Percentiles rank a stretch among this genome's conserved stretches.
These are phyloP conservation scores for Gyrodon lividus DNA, from an alignment of 768 basidiomycete species.

Conservation along the genomic window DNA sequence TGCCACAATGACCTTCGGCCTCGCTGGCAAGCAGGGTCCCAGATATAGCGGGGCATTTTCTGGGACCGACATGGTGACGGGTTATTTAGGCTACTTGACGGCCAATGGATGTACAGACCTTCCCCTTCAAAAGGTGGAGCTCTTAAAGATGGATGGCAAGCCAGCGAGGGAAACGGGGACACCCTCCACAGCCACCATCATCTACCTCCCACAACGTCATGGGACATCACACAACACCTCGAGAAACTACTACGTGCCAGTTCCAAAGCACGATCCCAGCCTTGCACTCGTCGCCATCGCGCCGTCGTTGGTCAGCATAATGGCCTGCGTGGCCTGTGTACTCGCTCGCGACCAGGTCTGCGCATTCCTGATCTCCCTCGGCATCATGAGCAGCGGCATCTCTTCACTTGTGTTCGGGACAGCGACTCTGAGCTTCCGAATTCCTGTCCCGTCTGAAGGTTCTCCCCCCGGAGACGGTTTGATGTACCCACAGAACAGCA, in stretches of 20 bases:
- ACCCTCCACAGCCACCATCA: conserved; percentile 12
- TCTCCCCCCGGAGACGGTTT: conserved; percentile 33
- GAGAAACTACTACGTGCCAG: conserved; percentile 5
- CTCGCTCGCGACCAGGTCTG: conserved; percentile 24
- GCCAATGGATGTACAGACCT: conserved; percentile 1
- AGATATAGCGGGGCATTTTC: conserved; percentile 74
- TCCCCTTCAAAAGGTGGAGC: not conserved
- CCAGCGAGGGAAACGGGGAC: conserved; percentile 16
- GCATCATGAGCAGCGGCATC: conserved; percentile 31
- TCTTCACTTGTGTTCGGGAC: conserved; percentile 29
- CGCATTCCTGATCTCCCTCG: conserved; percentile 30
- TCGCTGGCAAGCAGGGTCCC: conserved; percentile 41
- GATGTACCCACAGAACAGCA: conserved; percentile 16
- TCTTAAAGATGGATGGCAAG: conserved; percentile 2
- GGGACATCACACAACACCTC: not conserved
- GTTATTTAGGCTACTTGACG: conserved; percentile 57
- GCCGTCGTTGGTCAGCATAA: conserved; percentile 26
- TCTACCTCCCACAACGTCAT: conserved; percentile 12
- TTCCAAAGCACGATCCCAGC: conserved; percentile 7
- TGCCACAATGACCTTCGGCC: conserved; percentile 25
- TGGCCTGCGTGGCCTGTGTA: conserved; percentile 18
- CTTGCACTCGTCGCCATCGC: conserved; percentile 16
- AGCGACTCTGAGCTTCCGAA: conserved; percentile 23
- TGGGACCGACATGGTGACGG: conserved; percentile 53
- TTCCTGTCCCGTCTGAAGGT: conserved; percentile 20